phyloP scores from a whole-genome alignment of 1,284 basidiomycete species.

The Bondarzewia mesenterica region DNA sequence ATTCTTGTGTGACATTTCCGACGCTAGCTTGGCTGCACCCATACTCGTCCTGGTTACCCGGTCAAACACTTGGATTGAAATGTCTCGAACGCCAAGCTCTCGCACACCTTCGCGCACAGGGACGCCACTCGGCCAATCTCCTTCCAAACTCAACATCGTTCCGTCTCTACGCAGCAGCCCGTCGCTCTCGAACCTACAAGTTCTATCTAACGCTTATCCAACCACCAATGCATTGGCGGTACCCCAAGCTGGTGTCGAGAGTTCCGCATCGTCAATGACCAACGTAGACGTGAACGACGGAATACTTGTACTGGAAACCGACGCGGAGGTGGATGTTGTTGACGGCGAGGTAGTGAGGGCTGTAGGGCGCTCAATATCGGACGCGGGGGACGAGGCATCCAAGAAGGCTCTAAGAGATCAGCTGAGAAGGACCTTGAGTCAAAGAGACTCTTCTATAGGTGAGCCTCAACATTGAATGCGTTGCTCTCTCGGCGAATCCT shows the following conservation, averaged over 20 bases:
- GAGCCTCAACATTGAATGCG: constrained; percentile 5
- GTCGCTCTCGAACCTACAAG: constrained; percentile 23
- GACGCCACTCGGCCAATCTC: constrained; percentile 20
- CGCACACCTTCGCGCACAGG: constrained; percentile 23
- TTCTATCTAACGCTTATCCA: constrained; percentile 16
- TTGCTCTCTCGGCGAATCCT: too few relatives aligned
- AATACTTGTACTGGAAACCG: constrained; percentile 58
- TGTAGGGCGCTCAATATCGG: constrained; percentile 31
- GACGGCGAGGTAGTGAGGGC: constrained; percentile 43
- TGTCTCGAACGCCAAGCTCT: constrained; percentile 20
- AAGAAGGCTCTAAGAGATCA: constrained; percentile 64
- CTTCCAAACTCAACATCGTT: constrained; percentile 19
- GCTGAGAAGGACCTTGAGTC: constrained; percentile 54
- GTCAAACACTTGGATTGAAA: too few relatives aligned
- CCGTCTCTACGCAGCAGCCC: constrained; percentile 22
- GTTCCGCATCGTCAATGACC: constrained; percentile 59
- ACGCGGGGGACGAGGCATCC: constrained; percentile 42
- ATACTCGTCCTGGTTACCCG: too few relatives aligned
- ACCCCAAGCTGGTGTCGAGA: constrained; percentile 34
- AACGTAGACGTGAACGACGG: constrained; percentile 56
- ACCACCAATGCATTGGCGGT: constrained; percentile 20
- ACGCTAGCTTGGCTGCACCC: too few relatives aligned
- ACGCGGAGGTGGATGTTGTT: constrained; percentile 43
- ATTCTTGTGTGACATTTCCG: too few relatives aligned
- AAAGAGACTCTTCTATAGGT: constrained; percentile 31